Conservation (phyloP, 225 moss, liverwort and hornwort species). For the Straminergon stramineum region DNA sequence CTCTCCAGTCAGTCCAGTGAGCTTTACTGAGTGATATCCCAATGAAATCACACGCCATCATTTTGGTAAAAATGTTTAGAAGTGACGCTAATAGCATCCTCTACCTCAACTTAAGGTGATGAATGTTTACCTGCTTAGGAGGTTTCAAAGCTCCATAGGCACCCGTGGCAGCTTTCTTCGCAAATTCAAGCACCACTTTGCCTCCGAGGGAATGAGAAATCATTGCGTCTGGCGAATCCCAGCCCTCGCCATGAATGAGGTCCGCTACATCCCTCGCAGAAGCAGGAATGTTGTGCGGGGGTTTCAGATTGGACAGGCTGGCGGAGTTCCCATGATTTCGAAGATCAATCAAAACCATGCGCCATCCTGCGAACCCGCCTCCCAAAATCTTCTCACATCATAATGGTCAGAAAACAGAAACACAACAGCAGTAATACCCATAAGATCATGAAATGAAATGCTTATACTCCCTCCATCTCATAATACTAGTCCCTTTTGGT, state of each 20-base stretch:
- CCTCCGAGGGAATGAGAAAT: constrained; percentile 96
- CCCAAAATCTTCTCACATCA: constrained; percentile 39
- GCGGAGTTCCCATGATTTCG: constrained; percentile 85
- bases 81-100: neutral
- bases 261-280: constrained; percentile 78
- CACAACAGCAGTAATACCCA: neutral
- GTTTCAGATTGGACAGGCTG: constrained; percentile 27
- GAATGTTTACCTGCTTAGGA: constrained; percentile 67
- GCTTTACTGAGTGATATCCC: neutral
- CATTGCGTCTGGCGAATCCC: constrained; percentile 63
- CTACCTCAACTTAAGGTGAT: neutral
- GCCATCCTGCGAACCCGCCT: constrained; percentile 60
- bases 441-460: neutral
- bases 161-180: constrained; percentile 48
- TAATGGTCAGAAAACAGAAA: constrained; percentile 22
- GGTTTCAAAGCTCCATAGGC: constrained; percentile 45
- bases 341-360: constrained; percentile 80
- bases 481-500: neutral
- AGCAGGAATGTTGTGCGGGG: constrained; percentile 73
- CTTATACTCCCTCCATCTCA: neutral
- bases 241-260: constrained; percentile 49
- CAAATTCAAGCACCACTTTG: constrained; percentile 77
- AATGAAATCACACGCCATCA: neutral
- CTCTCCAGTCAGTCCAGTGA: neutral
- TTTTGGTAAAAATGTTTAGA: neutral